phyloP scores from a whole-genome alignment of 192 early-diverging fungal species.

The Chytriomyces sp. region DNA sequence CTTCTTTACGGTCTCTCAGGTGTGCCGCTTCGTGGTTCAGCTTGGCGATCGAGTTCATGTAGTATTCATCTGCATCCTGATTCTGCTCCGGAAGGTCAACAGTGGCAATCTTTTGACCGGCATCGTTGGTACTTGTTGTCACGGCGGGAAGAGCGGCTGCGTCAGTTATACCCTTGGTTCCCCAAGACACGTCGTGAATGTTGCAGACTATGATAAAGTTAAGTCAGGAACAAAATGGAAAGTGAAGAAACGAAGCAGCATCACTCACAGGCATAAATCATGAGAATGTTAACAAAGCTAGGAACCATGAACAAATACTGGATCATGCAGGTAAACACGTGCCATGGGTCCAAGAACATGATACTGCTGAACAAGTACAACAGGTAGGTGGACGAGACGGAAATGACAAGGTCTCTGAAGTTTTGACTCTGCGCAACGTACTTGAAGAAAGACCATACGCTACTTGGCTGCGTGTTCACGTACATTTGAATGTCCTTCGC shows the following conservation, averaged over 20 bases:
- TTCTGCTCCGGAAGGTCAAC: constrained; percentile 71
- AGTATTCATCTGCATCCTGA: constrained; percentile 75
- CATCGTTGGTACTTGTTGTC: constrained; percentile 62
- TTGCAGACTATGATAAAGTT: constrained; percentile 47
- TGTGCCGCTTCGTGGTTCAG: constrained; percentile 49
- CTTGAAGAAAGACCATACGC: constrained; percentile 28
- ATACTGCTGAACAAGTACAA: constrained; percentile 80
- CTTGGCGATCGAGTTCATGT: constrained; percentile 65
- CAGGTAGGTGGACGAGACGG: constrained; percentile 78
- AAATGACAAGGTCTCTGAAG: constrained; percentile 81
- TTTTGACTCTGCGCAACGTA: constrained; percentile 38
- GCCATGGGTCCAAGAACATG: constrained; percentile 85
- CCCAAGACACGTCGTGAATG: constrained; percentile 64
- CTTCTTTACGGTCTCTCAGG: constrained; percentile 59
- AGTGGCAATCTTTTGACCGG: constrained; percentile 68
- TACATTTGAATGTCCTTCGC: constrained; percentile 13
- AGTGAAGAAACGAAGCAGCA: not conserved
- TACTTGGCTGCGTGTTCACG: constrained; percentile 36
- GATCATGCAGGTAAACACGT: constrained; percentile 86
- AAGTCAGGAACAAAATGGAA: not conserved
- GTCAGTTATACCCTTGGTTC: constrained; percentile 64
- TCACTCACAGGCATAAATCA: constrained; percentile 78
- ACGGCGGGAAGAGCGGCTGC: constrained; percentile 69
- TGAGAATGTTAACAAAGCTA: constrained; percentile 88
- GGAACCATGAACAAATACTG: constrained; percentile 89